phyloP scores from a whole-genome alignment of 176 grass and related monocot species.

The Urochloa ruziziensis region DNA sequence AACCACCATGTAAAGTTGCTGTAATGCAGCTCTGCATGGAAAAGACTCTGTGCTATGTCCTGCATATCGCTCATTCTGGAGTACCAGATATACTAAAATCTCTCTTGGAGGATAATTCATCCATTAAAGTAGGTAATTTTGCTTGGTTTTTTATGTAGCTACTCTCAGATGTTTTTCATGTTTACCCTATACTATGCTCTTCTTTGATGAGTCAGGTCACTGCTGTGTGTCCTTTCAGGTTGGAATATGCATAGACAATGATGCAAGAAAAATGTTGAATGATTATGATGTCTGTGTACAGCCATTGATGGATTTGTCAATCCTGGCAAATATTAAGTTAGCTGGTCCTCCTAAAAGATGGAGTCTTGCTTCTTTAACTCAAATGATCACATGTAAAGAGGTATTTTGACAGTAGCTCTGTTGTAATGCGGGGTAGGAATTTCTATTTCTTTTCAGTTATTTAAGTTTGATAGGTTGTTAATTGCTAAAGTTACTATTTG shows the following conservation, averaged over 20 bases:
- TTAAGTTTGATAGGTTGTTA: constrained; percentile 4
- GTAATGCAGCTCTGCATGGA: constrained; percentile 95
- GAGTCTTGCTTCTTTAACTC: constrained; percentile 82
- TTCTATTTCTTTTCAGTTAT: constrained; percentile 6
- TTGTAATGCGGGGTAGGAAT: not conserved
- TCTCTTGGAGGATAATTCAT: constrained; percentile 71
- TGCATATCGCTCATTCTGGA: constrained; percentile 87
- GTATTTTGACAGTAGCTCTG: constrained; percentile 31
- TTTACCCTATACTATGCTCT: not conserved
- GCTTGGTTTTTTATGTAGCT: not conserved
- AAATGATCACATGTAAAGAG: constrained; percentile 82
- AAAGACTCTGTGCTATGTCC: constrained; percentile 61
- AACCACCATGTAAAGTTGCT: constrained; percentile 68
- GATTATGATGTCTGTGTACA: constrained; percentile 73
- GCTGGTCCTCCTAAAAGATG: constrained; percentile 59
- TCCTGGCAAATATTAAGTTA: constrained; percentile 72
- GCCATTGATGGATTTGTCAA: constrained; percentile 78
- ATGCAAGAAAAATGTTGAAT: constrained; percentile 75
- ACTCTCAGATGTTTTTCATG: not conserved
- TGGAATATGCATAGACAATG: constrained; percentile 76
- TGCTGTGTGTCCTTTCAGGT: constrained; percentile 54
- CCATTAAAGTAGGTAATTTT: constrained; percentile 65
- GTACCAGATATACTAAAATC: constrained; percentile 64
- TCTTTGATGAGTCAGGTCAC: not conserved
- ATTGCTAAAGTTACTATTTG: not conserved